phyloP scores from a whole-genome alignment of 768 basidiomycete genomes.

The Russula emetica region DNA sequence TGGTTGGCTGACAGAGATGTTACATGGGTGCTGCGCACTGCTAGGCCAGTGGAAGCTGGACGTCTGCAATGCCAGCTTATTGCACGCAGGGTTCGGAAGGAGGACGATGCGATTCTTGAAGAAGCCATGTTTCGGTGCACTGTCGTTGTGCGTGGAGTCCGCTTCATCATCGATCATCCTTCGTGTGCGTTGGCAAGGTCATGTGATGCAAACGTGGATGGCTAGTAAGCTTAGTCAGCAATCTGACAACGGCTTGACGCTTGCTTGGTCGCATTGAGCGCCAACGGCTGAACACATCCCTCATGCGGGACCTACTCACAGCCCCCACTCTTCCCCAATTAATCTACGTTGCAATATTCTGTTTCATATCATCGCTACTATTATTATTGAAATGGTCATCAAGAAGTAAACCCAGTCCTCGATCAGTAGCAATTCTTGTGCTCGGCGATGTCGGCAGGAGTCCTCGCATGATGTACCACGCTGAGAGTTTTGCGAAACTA shows the following conservation, averaged over 20 bases:
- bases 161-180: too few species aligned
- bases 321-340: neutral
- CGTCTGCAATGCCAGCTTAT: neutral
- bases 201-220: too few species aligned
- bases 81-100: conserved; percentile 4
- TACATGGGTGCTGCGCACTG: conserved; percentile 10
- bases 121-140: conserved; percentile 9
- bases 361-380: conserved; percentile 10
- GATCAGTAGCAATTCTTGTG: conserved; percentile 84
- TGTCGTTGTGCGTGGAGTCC: neutral
- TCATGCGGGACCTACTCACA: conserved; percentile 10
- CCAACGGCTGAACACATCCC: neutral
- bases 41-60: neutral
- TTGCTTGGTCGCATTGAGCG: too few species aligned
- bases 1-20: conserved; percentile 1
- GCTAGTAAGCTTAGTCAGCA: conserved; percentile 16
- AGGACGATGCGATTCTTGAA: neutral
- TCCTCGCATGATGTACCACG: conserved; percentile 99
- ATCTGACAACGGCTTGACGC: too few species aligned
- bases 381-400: conserved; percentile 2
- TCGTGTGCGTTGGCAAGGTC: too few species aligned
- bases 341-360: neutral
- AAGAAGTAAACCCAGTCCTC: conserved; percentile 37
- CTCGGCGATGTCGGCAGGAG: conserved; percentile 94
- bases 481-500: conserved; percentile 81